These are phyloP conservation scores for Gaeumannomyces sp. DNA, from an alignment of 2,329 filamentous ascomycete species.

Conservation along the genomic window DNA sequence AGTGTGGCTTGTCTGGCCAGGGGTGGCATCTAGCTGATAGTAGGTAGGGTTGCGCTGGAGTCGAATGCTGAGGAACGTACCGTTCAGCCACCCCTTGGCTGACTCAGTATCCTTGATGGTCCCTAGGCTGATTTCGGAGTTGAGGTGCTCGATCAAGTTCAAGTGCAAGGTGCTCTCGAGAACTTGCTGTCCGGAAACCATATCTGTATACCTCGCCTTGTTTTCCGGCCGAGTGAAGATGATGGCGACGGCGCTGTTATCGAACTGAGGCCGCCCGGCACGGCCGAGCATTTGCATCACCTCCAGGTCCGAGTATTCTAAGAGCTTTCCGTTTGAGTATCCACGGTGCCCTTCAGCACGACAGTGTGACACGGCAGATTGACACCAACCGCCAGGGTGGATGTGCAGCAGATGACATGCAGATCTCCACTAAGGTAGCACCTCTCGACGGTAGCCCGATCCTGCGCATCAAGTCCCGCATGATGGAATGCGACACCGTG, in stretches of 20 bases:
- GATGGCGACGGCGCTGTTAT: constrained; percentile 66
- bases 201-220: constrained; percentile 60
- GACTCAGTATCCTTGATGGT: constrained; percentile 59
- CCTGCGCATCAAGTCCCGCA: constrained; percentile 60
- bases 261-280: constrained; percentile 78
- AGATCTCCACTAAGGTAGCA: constrained; percentile 66
- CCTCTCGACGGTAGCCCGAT: constrained; percentile 61
- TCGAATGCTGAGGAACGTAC: constrained; percentile 74
- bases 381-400: constrained; percentile 75
- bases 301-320: constrained; percentile 76
- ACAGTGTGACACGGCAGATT: constrained; percentile 81
- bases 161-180: constrained; percentile 74
- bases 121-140: constrained; percentile 73
- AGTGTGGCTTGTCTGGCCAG: background rate
- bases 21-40: constrained; percentile 47
- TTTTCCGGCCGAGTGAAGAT: constrained; percentile 70
- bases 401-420: constrained; percentile 79
- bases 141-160: constrained; percentile 76
- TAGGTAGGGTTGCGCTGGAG: constrained; percentile 63
- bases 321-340: constrained; percentile 52
- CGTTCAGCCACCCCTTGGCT: constrained; percentile 67
- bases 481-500: constrained; percentile 76
- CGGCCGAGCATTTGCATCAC: constrained; percentile 89
- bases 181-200: constrained; percentile 66
- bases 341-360: constrained; percentile 72